Evolutionary conservation across 139 green algal genomes (phyloP), one percentile per base, ranked within the genome.

Genomic region (Limnomonas spitsbergensis): DNA sequence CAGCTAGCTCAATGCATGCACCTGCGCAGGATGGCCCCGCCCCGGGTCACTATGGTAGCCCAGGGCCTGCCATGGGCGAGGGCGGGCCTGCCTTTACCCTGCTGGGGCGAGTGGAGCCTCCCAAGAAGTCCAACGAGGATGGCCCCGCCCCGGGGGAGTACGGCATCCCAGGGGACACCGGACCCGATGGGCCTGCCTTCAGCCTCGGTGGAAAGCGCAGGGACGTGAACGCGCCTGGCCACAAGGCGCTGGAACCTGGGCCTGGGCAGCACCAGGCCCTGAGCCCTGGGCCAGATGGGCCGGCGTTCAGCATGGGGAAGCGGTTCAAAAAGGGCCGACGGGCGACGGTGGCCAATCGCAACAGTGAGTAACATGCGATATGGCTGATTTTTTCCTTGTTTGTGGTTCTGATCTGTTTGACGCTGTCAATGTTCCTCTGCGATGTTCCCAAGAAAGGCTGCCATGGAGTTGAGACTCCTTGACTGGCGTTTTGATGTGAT

Each of bases 231-330:
- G 47, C 14, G 14, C 47, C 47, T 29, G 47, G 47, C 14, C 42
- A 53, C 9, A 69, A 35, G 73, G n/a, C 14, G 38, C 36, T 74
- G 32, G 77, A 53, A n/a, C 81, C 77, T 1, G 81, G 76, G 0
- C 81, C 81, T 20, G 81, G 81, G 4, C 40, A 82, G 66, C 80
- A 85, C 52, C 77, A 81, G 56, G 29, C 26, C 39, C 42, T 78
- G 56, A 52, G 42, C 24, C n/a, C 42, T 27, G 27, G 40, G 0
- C 42, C 76, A 4, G 7, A 34, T 6, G 81, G 77, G 2, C 77
- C 77, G n/a, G 72, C 81, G 1, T 85, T 77, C 72, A 80, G 42
- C 52, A 74, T 85, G 71, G 77, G 77, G 14, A 56, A 53, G 14
- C 76, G 77, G 67, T 37, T 74, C 6, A 79, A 70, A 40, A 61